Conservation (phyloP, 73 alveolate species). For the Halteria grandinella region DNA sequence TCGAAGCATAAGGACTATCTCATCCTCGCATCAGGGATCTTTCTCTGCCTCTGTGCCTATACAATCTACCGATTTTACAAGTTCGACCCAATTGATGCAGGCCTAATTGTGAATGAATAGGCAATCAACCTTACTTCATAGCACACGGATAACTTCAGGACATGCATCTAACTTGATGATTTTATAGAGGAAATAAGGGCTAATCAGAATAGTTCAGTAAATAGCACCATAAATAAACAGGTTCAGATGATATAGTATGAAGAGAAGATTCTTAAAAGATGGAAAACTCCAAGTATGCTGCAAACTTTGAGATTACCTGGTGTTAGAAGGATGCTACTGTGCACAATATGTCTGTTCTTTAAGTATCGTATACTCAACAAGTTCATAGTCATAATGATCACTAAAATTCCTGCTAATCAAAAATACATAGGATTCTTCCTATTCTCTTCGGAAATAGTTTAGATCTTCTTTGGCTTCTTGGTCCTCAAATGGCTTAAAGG, state of each 20-base stretch:
- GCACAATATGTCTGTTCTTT: neutral
- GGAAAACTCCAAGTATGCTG: neutral
- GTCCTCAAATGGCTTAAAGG: neutral
- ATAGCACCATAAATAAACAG: neutral
- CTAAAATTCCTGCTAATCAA: neutral
- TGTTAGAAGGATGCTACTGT: neutral
- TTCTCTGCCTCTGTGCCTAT: neutral
- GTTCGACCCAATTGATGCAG: constrained; percentile 1
- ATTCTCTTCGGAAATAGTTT: neutral
- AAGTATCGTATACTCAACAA: neutral
- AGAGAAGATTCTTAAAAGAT: neutral
- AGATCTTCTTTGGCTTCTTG: neutral
- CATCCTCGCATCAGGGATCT: neutral
- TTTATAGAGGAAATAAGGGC: neutral
- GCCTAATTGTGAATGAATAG: neutral
- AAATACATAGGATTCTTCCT: neutral
- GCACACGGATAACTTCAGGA: neutral
- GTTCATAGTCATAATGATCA: neutral
- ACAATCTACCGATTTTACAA: constrained; percentile 3
- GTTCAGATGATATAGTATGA: too few relatives aligned
- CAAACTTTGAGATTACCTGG: neutral
- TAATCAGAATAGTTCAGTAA: neutral
- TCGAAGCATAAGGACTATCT: neutral
- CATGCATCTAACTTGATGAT: neutral
- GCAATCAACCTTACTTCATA: constrained; percentile 15